Base-by-base conservation (phyloP, 371 early-diverging fungal species). In the Rhizopus sp. region DNA sequence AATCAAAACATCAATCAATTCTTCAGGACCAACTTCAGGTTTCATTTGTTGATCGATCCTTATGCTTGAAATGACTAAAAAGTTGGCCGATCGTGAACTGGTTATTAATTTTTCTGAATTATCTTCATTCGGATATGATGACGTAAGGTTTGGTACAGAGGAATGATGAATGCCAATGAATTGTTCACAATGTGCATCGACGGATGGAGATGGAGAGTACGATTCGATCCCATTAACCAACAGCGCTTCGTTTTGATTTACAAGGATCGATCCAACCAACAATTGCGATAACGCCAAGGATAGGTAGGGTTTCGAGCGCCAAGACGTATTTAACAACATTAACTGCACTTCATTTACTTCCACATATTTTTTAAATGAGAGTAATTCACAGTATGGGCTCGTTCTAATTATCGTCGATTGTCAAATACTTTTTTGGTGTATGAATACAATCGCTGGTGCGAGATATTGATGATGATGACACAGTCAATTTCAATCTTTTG, bases 261-360 rank as follows among this genome's bases (percentile, higher is more conserved):
- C 42, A 52, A 62, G 38, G 46, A 69, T 62, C 37, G 57, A 40
- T 45, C 63, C 63, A 44, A 35, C 63, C 39, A 69, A 48, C 40
- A 62, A 49, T 59, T 62, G 62, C 34, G 52, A 58, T 50, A 50
- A 50, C 34, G 33, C 42, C 51, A 58, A 42, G 52, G 40, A 58
- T 41, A 58, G 33, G 31, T 45, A 58, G 41, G 52, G 52, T 13
- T 50, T 42, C 34, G 42, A 50, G 44, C 38, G 50, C 57, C 57
- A 57, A 46, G 39, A 48, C 9, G 49, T 52, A 41, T 58, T 58
- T 50, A 58, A 23, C 41, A 58, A 51, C 33, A 33, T 32, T 50
- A 58, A 41, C 16, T 58, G 59, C 7, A n/a, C 46, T 50, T 58
- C 42, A 52, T 30, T 48, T 48, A 48, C 13, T 48, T 48, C 34